These are phyloP conservation scores for Elaeagnus macrophylla DNA, from an alignment of 306 rosid genomes.

Conservation along the genomic window DNA sequence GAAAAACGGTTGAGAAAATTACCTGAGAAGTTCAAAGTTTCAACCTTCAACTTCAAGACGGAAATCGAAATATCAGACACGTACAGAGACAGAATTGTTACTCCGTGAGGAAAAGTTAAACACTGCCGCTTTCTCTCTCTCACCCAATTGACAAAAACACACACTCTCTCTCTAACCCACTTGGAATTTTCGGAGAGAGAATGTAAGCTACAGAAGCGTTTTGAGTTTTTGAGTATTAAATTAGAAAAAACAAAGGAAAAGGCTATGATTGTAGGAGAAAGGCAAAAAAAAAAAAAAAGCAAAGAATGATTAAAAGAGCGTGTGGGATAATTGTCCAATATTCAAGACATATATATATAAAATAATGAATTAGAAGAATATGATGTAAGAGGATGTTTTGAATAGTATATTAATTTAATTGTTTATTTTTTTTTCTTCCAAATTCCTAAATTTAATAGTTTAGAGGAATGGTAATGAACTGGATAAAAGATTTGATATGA, in stretches of 20 bases:
- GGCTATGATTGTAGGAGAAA: conserved; percentile 50
- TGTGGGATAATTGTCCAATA: too few relatives aligned
- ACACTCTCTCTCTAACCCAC: conserved; percentile 19
- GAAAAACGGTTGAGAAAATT: conserved; percentile 2
- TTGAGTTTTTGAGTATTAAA: too few relatives aligned
- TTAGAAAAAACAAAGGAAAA: conserved; percentile 25
- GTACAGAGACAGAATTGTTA: conserved; percentile 4
- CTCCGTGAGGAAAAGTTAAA: conserved; percentile 3
- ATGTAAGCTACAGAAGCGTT: too few relatives aligned
- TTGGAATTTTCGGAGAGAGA: conserved; percentile 29
- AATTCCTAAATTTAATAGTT: too few relatives aligned
- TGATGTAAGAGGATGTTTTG: too few relatives aligned
- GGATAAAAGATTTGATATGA: too few relatives aligned
- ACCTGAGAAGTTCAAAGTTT: conserved; percentile 14
- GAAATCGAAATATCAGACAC: conserved; percentile 17
- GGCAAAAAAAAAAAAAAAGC: conserved; percentile 28
- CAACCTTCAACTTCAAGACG: conserved; percentile 14
- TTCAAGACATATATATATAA: too few relatives aligned
- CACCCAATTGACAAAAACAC: conserved; percentile 1
- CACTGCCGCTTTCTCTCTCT: neutral
- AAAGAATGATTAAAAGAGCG: conserved; percentile 65
- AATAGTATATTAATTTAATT: too few relatives aligned
- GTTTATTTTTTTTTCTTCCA: too few relatives aligned
- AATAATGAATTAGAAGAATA: too few relatives aligned
- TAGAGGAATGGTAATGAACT: too few relatives aligned